Base-by-base conservation (phyloP, 306 rosid species). In the Crataegus laevigata region DNA sequence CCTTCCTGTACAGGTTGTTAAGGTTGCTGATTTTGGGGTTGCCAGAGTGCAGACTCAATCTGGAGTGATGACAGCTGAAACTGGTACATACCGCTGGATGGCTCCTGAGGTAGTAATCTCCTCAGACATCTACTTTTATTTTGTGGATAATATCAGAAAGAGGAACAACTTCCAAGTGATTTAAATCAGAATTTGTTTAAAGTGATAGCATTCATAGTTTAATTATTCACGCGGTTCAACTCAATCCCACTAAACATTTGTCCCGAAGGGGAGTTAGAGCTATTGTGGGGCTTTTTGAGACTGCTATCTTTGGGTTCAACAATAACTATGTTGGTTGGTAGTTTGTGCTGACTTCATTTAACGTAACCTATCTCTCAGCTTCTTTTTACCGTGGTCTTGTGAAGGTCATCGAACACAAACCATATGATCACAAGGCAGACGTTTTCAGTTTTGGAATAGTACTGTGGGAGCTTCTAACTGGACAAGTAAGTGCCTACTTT, bases 51-150 rank as follows among this genome's bases (percentile, higher is more conserved):
- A 92, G 84, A 75, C 85, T 68, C 97, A 92, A 63, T 89, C 99
- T 80, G 99, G 98, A 74, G 99, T 96, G 68, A 96, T 96, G 99
- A 96, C 99, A 47, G 99, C 99, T 81, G 98, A 96, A 87, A 96
- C 99, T 77, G 98, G 99, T 85, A 96, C 99, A 43, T 96, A 92
- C 86, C 99, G 99, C 67, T 96, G 99, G 99, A 96, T 96, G 99
- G 98, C 99, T 82, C 99, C 99, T 51, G 99, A 96, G 96, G 99
- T 96, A 86, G 80, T 77, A 66, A 63, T 69, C 66, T 42, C 66
- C 68, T 74, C 62, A 40, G 66, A 75, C 19, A 32, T 61, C 2
- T 57, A 22, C 61, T 68, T 67, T 68, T 59, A 61, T 43, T 66
- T 30, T 45, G 26, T 51, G 34, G 34, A 28, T 29, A 38, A 64